Evolutionary conservation across 441 rosid species (phyloP).

Genomic region (Cnidoscolus chayamansa): DNA sequence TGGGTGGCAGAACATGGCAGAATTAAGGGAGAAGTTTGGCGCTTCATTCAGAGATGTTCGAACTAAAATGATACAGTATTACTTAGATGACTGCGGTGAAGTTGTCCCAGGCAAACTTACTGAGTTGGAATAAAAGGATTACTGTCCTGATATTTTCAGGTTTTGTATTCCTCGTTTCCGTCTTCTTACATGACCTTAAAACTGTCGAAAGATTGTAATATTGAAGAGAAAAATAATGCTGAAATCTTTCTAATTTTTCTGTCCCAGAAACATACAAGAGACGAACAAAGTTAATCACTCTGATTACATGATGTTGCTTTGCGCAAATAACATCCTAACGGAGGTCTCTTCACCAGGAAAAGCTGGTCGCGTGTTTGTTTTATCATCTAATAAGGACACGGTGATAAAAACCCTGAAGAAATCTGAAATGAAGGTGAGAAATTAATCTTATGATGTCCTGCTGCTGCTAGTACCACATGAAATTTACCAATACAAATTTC

Average conservation of each 20-base stretch:
- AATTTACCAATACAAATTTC: neutral
- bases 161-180: neutral
- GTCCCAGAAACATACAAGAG: conserved; percentile 39
- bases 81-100: conserved; percentile 15
- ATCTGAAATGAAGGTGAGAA: conserved; percentile 50
- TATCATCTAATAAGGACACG: conserved; percentile 40
- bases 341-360: conserved; percentile 38
- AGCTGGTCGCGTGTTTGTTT: conserved; percentile 34
- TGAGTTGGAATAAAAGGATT: conserved; percentile 53
- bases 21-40: conserved; percentile 21
- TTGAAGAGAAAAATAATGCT: neutral
- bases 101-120: conserved; percentile 20
- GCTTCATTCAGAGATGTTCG: conserved; percentile 31
- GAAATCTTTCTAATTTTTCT: neutral
- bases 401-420: conserved; percentile 44
- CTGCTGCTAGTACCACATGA: neutral
- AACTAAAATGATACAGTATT: conserved; percentile 28
- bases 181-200: neutral
- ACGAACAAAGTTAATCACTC: conserved; percentile 38
- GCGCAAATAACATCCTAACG: conserved; percentile 40
- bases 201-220: neutral
- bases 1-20: conserved; percentile 24
- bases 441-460: neutral
- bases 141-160: conserved; percentile 59
- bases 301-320: conserved; percentile 42